phyloP scores from a whole-genome alignment of 768 basidiomycete genomes.

The Macrolepiota fuliginosa region DNA sequence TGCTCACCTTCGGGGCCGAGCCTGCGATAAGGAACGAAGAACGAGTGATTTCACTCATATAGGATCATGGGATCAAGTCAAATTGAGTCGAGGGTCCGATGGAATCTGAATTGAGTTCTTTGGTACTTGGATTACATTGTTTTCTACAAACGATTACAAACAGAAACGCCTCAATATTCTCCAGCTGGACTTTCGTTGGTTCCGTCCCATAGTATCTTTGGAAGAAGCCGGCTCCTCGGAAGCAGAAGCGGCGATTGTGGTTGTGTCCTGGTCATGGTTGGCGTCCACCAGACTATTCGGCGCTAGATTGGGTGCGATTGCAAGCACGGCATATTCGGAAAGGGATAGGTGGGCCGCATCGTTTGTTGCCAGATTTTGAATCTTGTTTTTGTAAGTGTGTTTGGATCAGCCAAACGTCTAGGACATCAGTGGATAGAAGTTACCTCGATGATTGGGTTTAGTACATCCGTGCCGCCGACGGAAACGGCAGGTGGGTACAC shows the following conservation, averaged over 20 bases:
- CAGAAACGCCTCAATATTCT: neutral
- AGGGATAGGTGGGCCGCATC: conserved; percentile 32
- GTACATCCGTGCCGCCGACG: conserved; percentile 42
- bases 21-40: too few relatives aligned
- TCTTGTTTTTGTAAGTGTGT: conserved; percentile 19
- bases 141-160: neutral
- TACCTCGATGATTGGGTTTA: conserved; percentile 43
- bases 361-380: conserved; percentile 34
- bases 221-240: conserved; percentile 9
- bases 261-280: conserved; percentile 15
- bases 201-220: neutral
- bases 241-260: conserved; percentile 15
- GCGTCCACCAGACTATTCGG: conserved; percentile 18
- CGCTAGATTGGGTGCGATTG: conserved; percentile 33
- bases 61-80: too few relatives aligned
- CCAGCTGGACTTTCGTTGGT: neutral
- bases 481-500: conserved; percentile 35
- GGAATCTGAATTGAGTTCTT: too few relatives aligned
- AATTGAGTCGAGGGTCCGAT: too few relatives aligned
- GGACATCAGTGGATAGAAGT: neutral
- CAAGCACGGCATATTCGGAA: conserved; percentile 33
- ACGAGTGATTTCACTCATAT: too few relatives aligned
- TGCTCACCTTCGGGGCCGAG: too few relatives aligned
- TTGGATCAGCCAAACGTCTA: neutral
- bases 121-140: too few relatives aligned